Base-by-base conservation (phyloP, 805 yeast genomes). In the Starmerella geochares region DNA sequence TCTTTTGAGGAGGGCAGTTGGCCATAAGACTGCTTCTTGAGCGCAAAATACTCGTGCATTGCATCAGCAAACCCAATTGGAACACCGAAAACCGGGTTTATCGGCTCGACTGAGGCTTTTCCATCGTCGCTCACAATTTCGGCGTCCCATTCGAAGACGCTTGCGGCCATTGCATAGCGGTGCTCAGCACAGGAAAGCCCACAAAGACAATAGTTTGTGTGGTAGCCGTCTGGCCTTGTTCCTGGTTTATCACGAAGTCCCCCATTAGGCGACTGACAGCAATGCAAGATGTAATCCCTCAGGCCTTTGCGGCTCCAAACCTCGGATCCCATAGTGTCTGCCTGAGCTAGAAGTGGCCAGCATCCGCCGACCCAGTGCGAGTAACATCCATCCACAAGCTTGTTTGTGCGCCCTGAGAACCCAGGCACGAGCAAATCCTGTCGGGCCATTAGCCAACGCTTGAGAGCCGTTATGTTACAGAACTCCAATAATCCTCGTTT, bases 311-410 rank as follows among this genome's bases (percentile, higher is more conserved):
- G 74, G 21, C 32, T 35, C 35, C 39, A 50, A 23, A 37, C 45
- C 23, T 40, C 40, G 28, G 28, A n/a, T 2, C 27, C 38, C 24
- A 11, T 19, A 4, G 42, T 28, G 51, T 79, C 71, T 0, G 81
- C 67, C 0, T 75, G 68, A 52, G 84, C 92, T 3, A 86, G 51
- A 31, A 86, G 65, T 0, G 85, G 78, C 54, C 74, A 70, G 33
- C 81, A 63, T 0, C 86, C 94, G 1, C 97, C 97, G 1, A 87
- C 82, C 98, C 98, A 92, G 65, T 83, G 90, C 61, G 90, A 79
- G 64, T 92, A 92, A 65, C 98, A 92, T 0, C 95, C 96, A 63
- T 92, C 98, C 1, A 92, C 97, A 28, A 92, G 72, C 63, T 92
- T 92, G 64, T 90, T 90, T 0, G 94, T 78, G 48, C 99, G 75